These are phyloP conservation scores for Phytophthora pseudosyringae DNA, from an alignment of 352 stramenopile genomes.

Conservation along the genomic window DNA sequence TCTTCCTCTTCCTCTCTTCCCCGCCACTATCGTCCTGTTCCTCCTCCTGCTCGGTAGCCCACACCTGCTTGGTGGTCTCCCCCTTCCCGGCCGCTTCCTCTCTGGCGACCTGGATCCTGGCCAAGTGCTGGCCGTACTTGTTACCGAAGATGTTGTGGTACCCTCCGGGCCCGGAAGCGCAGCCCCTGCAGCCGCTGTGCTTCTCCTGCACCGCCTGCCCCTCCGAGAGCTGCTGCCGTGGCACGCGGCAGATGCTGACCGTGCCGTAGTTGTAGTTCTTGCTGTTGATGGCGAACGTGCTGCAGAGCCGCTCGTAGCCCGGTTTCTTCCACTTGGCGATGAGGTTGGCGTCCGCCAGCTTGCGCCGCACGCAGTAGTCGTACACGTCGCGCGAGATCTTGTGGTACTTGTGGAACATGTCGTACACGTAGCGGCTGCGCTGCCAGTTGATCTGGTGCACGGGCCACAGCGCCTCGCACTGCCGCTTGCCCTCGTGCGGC, in stretches of 20 bases:
- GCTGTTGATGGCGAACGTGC: slow-evolving; percentile 98
- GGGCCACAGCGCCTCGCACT: slow-evolving; percentile 98
- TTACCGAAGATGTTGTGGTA: slow-evolving; percentile 99
- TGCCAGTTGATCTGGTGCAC: slow-evolving; percentile 99
- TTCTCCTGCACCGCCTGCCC: slow-evolving; percentile 91
- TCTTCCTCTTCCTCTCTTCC: slow-evolving; percentile 44
- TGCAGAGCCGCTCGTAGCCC: slow-evolving; percentile 98
- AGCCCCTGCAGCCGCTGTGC: slow-evolving; percentile 97
- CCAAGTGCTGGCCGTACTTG: slow-evolving; percentile 99
- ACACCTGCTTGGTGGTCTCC: slow-evolving; percentile 38
- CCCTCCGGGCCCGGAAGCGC: slow-evolving; percentile 92
- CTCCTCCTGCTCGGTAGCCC: slow-evolving; percentile 72
- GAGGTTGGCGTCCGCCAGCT: slow-evolving; percentile 96
- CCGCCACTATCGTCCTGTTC: slow-evolving; percentile 57
- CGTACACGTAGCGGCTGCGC: slow-evolving; percentile 98
- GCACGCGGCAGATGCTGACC: slow-evolving; percentile 97
- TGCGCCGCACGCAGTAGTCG: slow-evolving; percentile 96
- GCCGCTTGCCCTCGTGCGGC: slow-evolving; percentile 96
- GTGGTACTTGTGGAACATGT: slow-evolving; percentile 99
- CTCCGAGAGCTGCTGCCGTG: slow-evolving; percentile 92
- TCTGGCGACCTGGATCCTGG: slow-evolving; percentile 94
- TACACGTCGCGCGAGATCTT: slow-evolving; percentile 96
- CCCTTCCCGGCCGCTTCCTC: slow-evolving; percentile 65
- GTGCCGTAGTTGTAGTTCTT: slow-evolving; percentile 99
- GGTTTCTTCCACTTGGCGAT: slow-evolving; percentile 99